Base-by-base conservation (phyloP, 1,284 basidiomycete genomes). In the Trichosporon sp. region DNA sequence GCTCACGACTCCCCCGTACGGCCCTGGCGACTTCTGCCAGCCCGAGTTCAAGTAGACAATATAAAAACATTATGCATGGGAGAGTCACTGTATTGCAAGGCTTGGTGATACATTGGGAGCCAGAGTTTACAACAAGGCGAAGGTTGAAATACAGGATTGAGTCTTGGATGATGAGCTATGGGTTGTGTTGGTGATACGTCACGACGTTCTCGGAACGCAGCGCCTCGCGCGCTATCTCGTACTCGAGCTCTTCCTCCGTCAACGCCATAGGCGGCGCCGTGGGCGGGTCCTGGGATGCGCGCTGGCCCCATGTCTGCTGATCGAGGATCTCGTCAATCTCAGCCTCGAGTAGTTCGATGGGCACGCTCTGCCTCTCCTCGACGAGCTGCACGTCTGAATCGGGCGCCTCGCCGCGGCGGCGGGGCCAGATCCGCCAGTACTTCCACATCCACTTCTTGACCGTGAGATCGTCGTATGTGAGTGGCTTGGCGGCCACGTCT, bases 1-100 rank as follows among this genome's bases (percentile, higher is more conserved):
- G 64, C 87, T 98, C 71, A 90, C 90, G 48, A 87, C 87, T 70
- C 92, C 96, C 93, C 96, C 96, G 40, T 96, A 96, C 80, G 96
- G 96, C 72, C 95, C 96, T 64, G 95, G 95, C 78, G 90, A 96
- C 83, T 89, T 90, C 82, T 97, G 95, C 83, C 86, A 86, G 77
- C 90, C 92, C 65, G 96, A 98, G 80, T 98, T 98, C 84, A 87
- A 89, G 78, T 94, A 90, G 85, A 78, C 38, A 61, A 65, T 51
- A 70, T 67, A 67, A 56, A 26, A 43, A 43, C 46, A 65, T 46
- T 16, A 64, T 43, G 64, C 38, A 65, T 65, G 64, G 19, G 64
- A 65, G 64, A 46, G 40, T 32, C 64, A 46, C 38, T 43, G 64
- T 65, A 65, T 31, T 65, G 56, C 43, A 46, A 26, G 48, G 2